A percentile compares a stretch with the other conserved stretches of the same genome.
phyloP scores from a whole-genome alignment of 768 basidiomycete species.

The Tylopilus plumbeoviolaceoides region DNA sequence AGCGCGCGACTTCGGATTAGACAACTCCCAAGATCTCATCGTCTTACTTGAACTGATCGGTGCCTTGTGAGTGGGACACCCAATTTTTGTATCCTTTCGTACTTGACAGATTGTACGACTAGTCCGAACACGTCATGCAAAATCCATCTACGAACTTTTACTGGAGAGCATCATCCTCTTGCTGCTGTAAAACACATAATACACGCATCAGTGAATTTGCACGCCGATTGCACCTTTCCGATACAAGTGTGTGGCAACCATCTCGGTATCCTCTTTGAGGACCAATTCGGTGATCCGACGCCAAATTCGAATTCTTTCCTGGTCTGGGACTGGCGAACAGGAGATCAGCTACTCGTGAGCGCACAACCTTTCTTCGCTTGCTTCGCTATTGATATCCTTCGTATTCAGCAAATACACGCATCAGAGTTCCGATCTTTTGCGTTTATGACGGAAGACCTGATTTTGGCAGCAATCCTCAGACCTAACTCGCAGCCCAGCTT shows the following conservation, averaged over 20 bases:
- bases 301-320: conserved; percentile 16
- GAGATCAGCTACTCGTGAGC: conserved; percentile 28
- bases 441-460: conserved; percentile 31
- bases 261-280: conserved; percentile 28
- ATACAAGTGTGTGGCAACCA: conserved; percentile 32
- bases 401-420: conserved; percentile 17
- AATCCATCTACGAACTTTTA: conserved; percentile 29
- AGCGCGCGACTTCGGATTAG: conserved; percentile 36
- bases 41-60: conserved; percentile 26
- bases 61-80: conserved; percentile 13
- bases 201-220: conserved; percentile 2
- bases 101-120: neutral
- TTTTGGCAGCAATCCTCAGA: conserved; percentile 19
- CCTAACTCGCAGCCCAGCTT: conserved; percentile 7
- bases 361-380: neutral
- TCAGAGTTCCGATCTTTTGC: conserved; percentile 30
- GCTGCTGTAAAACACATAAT: conserved; percentile 14
- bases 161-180: conserved; percentile 28
- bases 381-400: conserved; percentile 2
- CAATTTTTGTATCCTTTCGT: neutral
- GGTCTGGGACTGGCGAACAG: conserved; percentile 36
- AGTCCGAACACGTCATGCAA: conserved; percentile 20
- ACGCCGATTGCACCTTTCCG: conserved; percentile 15
- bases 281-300: conserved; percentile 3
- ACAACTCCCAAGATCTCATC: conserved; percentile 35